These are phyloP conservation scores for Zygotorulaspora danielsina DNA, from an alignment of 805 yeast genomes.

Conservation along the genomic window DNA sequence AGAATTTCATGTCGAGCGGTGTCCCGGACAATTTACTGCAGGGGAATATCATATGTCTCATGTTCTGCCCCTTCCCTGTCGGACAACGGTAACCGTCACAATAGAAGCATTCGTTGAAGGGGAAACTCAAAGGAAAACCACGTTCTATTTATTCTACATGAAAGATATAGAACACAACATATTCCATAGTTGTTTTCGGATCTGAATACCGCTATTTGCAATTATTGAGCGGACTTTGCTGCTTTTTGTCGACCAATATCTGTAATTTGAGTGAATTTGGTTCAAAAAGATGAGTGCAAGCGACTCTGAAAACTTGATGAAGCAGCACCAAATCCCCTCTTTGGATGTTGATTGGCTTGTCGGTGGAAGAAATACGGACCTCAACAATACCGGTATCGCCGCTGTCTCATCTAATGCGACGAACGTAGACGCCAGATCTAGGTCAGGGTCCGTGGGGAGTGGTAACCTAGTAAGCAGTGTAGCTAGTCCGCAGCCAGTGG, in stretches of 20 bases:
- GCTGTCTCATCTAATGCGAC: constrained; percentile 1
- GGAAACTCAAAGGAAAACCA: neutral
- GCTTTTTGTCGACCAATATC: neutral
- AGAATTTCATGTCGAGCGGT: no score
- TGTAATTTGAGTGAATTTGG: neutral
- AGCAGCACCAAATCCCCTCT: constrained; percentile 23
- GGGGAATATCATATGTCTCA: neutral
- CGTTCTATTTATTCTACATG: no score
- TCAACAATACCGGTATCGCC: constrained; percentile 5
- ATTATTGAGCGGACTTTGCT: no score
- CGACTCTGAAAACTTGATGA: constrained; percentile 19
- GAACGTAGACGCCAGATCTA: neutral
- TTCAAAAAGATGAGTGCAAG: constrained; percentile 6
- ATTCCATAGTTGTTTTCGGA: no score
- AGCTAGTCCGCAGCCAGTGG: constrained; percentile 1
- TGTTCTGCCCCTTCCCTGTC: constrained; percentile 1
- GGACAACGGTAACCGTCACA: no score
- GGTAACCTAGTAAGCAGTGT: constrained; percentile 9
- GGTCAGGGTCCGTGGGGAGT: constrained; percentile 12
- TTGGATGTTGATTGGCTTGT: constrained; percentile 34
- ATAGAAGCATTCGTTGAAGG: no score
- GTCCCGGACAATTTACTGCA: neutral
- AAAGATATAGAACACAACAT: neutral
- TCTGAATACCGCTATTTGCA: no score
- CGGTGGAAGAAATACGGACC: constrained; percentile 16